phyloP scores from a whole-genome alignment of 139 green algal species.

The Eudorina sp. region DNA sequence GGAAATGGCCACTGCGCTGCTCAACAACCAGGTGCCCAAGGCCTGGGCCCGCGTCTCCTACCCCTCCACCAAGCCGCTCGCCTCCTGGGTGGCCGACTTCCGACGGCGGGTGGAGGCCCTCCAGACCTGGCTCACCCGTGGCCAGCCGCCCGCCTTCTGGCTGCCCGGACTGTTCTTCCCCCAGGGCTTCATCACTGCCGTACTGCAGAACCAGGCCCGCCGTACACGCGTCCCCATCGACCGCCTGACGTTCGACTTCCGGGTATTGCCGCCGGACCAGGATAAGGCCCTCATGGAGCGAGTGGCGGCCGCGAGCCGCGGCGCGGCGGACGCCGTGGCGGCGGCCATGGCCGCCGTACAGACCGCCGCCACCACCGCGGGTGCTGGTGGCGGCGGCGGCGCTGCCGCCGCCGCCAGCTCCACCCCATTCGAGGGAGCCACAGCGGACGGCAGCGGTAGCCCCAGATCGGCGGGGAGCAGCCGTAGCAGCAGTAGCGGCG shows the following conservation, averaged over 20 bases:
- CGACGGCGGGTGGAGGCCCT: conserved; percentile 74
- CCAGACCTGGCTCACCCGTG: conserved; percentile 73
- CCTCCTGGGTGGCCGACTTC: conserved; percentile 82
- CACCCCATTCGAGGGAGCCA: background rate
- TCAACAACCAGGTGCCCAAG: conserved; percentile 77
- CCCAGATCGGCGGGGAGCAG: conserved; percentile 21
- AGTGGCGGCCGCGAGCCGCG: background rate
- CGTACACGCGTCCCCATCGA: conserved; percentile 80
- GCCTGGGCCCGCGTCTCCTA: conserved; percentile 80
- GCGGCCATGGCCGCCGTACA: too few relatives aligned
- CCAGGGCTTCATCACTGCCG: conserved; percentile 87
- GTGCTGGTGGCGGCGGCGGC: background rate
- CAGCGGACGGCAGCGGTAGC: too few relatives aligned
- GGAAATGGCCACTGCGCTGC: conserved; percentile 50
- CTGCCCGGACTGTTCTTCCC: conserved; percentile 90
- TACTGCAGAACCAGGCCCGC: conserved; percentile 84
- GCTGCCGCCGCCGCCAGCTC: background rate
- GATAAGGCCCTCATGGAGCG: background rate
- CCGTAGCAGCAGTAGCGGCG: background rate
- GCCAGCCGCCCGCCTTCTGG: conserved; percentile 83
- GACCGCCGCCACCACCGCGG: too few relatives aligned
- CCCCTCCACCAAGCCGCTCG: conserved; percentile 85
- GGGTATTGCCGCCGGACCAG: conserved; percentile 43
- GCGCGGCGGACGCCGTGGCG: background rate
- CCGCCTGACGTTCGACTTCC: conserved; percentile 75